phyloP scores from a whole-genome alignment of 1,284 basidiomycete species.

The Microbotryum lychnidis-dioicae region DNA sequence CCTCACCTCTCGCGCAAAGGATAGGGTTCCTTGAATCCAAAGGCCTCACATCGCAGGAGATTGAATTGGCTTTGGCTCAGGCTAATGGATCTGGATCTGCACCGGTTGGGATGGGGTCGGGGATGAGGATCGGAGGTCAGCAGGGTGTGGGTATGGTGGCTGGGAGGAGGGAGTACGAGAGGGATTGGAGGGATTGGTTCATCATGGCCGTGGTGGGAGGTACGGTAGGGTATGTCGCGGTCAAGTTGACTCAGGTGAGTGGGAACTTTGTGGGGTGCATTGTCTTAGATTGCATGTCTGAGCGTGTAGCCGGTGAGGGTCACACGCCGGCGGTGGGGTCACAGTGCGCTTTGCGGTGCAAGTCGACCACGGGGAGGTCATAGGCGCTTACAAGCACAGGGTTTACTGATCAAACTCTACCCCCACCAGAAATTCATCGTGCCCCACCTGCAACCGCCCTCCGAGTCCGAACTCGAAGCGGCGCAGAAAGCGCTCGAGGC shows the following conservation, averaged over 20 bases:
- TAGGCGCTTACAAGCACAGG: background rate
- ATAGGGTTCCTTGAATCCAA: constrained; percentile 92
- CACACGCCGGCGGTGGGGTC: background rate
- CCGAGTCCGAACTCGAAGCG: constrained; percentile 77
- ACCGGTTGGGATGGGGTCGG: constrained; percentile 11
- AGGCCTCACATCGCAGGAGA: constrained; percentile 73
- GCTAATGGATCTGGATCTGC: background rate
- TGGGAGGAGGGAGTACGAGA: constrained; percentile 45
- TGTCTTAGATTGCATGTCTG: background rate
- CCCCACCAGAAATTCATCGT: constrained; percentile 67
- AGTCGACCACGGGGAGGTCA: background rate
- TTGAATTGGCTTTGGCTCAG: constrained; percentile 64
- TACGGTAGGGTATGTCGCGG: constrained; percentile 76
- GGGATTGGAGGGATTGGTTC: constrained; percentile 93
- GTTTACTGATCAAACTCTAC: background rate
- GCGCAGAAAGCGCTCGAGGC: constrained; percentile 76
- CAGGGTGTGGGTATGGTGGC: too few species aligned
- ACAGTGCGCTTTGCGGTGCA: background rate
- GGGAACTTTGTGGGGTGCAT: too few species aligned
- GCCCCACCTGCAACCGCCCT: constrained; percentile 85
- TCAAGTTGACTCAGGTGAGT: constrained; percentile 69
- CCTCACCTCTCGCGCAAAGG: constrained; percentile 70
- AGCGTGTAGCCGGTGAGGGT: background rate
- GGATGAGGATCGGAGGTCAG: constrained; percentile 1
- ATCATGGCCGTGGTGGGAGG: constrained; percentile 92